Conservation (phyloP, 2,329 filamentous ascomycete genomes). For the Chaetomiaceae sp. region DNA sequence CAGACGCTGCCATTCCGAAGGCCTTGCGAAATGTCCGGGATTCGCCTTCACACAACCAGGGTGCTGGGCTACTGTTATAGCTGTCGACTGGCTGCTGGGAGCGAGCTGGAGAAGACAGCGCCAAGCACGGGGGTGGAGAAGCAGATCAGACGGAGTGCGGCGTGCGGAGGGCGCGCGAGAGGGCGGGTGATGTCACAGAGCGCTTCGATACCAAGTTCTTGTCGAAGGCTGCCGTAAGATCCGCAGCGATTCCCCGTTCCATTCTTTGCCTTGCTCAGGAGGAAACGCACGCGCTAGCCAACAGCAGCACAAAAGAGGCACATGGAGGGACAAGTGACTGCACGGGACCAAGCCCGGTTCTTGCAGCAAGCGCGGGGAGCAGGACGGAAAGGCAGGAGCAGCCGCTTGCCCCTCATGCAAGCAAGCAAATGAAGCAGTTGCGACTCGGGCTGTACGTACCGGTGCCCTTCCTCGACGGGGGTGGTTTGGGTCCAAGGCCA, state of each 20-base stretch:
- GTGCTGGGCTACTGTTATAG: not conserved
- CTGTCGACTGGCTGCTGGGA: not conserved
- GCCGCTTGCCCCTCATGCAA: not conserved
- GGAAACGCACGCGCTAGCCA: not conserved
- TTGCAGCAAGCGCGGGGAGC: not conserved
- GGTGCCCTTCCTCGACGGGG: conserved; percentile 51
- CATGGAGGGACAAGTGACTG: not conserved
- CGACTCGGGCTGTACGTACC: conserved; percentile 25
- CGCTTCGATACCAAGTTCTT: not conserved
- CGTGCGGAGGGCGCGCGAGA: not conserved
- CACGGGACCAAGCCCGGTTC: not conserved
- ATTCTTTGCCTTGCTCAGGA: not conserved
- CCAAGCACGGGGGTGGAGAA: conserved; percentile 7
- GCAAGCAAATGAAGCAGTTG: not conserved
- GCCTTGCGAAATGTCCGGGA: not conserved
- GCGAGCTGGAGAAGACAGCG: not conserved
- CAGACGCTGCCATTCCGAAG: conserved; percentile 15
- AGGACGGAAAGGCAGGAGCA: not conserved
- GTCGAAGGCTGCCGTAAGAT: not conserved
- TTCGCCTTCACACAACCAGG: not conserved
- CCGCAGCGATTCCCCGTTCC: not conserved
- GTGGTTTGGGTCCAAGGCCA: conserved; percentile 55
- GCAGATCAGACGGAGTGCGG: conserved; percentile 1
- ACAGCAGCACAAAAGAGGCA: not conserved
- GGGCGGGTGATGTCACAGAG: conserved; percentile 12